Evolutionary conservation across 805 yeast genomes (phyloP), one percentile per base, ranked within the genome.

Genomic region (Blastobotrys terrestris): DNA sequence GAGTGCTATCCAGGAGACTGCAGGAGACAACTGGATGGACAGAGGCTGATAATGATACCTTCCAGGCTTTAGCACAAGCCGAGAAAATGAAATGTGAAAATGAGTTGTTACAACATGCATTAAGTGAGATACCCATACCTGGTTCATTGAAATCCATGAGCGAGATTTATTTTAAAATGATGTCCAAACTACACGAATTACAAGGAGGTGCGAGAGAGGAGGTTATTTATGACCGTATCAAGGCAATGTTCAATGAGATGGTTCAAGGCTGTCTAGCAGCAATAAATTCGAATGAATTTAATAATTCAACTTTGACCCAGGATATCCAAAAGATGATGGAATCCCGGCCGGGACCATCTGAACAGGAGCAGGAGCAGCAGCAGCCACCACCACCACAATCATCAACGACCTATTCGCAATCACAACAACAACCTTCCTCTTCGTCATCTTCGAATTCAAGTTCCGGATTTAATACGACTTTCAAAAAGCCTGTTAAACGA

Each of bases 11-110:
- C n/a, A 45, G 57, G n/a, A 49, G 60, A n/a, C 46, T 60, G 39
- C 35, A 44, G 18, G 53, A 51, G 26, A 51, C 49, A 16, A 21
- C 54, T 14, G 63, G 63, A 16, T 59, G 60, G 61, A 49, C 61
- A 11, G 43, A 16, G 5, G 44, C 43, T 2, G 58, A 59, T 41
- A 42, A 49, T 13, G 41, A 45, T 16, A 18, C 35, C n/a, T 60
- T 60, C 44, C 43, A 55, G 5, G 46, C 50, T 5, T 54, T 51
- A 15, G 53, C 53, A 6, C 53, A 58, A 15, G 15, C 51, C 48
- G 42, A 48, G n/a, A 47, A 46, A 42, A 16, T 44, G 20, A 14
- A 43, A n/a, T 11, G 49, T 11, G 58, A 52, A 31, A 48, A 39
- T 7, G 53, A 40, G 14, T 22, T 48, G 3, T 35, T 53, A 18